These are phyloP conservation scores for Ramaria sp. DNA, from an alignment of 768 basidiomycete genomes.

Conservation along the genomic window DNA sequence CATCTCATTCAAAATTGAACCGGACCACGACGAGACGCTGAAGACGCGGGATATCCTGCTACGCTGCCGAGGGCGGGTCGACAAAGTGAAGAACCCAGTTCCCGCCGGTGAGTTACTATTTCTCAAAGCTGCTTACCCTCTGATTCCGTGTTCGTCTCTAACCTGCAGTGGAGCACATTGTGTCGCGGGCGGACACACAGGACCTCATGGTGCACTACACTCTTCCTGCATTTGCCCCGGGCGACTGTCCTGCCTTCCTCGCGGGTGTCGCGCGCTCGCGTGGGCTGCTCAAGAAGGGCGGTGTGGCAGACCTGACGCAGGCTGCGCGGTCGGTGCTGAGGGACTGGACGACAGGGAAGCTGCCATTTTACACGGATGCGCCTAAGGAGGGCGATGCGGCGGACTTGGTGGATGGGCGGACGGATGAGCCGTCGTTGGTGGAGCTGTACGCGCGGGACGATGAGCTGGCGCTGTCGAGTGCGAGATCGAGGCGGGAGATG, in stretches of 20 bases:
- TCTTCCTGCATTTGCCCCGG: conserved; percentile 65
- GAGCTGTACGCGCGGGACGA: conserved; percentile 23
- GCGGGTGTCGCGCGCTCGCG: conserved; percentile 64
- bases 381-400: conserved; percentile 15
- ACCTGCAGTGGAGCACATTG: conserved; percentile 45
- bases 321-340: conserved; percentile 73
- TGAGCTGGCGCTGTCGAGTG: conserved; percentile 34
- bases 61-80: conserved; percentile 71
- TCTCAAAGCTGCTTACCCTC: conserved; percentile 3
- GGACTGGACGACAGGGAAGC: conserved; percentile 72
- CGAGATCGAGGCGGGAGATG: conserved; percentile 55
- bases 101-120: conserved; percentile 43
- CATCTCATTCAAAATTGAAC: conserved; percentile 40
- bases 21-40: conserved; percentile 28
- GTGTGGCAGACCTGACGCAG: conserved; percentile 56
- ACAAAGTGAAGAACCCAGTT: conserved; percentile 72
- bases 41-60: conserved; percentile 63
- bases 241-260: conserved; percentile 65
- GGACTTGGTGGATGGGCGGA: neutral
- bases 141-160: conserved; percentile 11
- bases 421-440: conserved; percentile 4
- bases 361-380: conserved; percentile 64
- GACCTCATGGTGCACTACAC: conserved; percentile 88
- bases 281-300: conserved; percentile 72
- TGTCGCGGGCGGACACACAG: conserved; percentile 56